Percentiles rank a stretch among this genome's conserved stretches.
These are phyloP conservation scores for Annona cherimola DNA, from an alignment of 164 flowering plant species.

Conservation along the genomic window DNA sequence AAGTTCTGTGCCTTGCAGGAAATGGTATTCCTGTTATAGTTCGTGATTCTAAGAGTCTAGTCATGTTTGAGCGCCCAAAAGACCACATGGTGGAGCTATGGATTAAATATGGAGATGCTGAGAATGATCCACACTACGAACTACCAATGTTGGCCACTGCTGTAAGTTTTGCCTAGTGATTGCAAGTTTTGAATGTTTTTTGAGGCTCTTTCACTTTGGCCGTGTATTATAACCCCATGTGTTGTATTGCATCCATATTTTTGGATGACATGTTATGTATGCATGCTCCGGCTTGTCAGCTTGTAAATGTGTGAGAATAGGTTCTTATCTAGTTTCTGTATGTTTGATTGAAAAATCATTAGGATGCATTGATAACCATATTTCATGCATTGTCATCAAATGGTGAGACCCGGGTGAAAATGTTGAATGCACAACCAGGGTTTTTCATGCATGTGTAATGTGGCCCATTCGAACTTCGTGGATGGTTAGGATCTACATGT, in stretches of 20 bases:
- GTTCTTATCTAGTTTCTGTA: too few species aligned
- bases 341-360: too few species aligned
- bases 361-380: too few species aligned
- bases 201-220: background rate
- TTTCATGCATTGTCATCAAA: too few species aligned
- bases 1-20: slow-evolving; percentile 27
- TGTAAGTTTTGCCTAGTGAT: slow-evolving; percentile 37
- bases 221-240: background rate
- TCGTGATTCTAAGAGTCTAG: slow-evolving; percentile 33
- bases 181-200: background rate
- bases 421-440: too few species aligned
- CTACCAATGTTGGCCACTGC: slow-evolving; percentile 73
- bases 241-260: background rate
- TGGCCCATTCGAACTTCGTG: background rate
- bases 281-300: too few species aligned
- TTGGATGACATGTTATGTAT: too few species aligned
- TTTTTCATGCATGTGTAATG: background rate
- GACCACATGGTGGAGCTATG: slow-evolving; percentile 75
- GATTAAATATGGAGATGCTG: slow-evolving; percentile 37
- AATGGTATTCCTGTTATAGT: slow-evolving; percentile 29
- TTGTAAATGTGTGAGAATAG: too few species aligned
- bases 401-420: too few species aligned
- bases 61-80: slow-evolving; percentile 67
- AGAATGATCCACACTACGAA: slow-evolving; percentile 48
- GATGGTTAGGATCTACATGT: background rate